A percentile compares a stretch with the other conserved stretches of the same genome.
Conservation (phyloP, 2,329 filamentous ascomycete species). For the Drechslerella coelobrocha region DNA sequence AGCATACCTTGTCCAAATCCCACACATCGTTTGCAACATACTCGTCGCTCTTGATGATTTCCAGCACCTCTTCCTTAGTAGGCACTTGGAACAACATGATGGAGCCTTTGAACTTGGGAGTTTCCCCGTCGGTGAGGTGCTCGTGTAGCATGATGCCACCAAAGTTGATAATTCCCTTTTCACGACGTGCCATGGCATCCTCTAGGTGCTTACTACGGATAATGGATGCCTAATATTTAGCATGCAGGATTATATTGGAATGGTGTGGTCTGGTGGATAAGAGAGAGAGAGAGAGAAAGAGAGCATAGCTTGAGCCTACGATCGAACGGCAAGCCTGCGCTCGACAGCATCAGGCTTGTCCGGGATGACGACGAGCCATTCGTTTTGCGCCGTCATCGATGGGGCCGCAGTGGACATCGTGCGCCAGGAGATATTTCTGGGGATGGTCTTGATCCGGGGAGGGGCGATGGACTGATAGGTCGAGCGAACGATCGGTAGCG, state of each 20-base stretch:
- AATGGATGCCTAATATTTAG: background rate
- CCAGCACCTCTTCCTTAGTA: constrained; percentile 31
- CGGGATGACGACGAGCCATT: constrained; percentile 49
- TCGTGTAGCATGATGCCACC: constrained; percentile 45
- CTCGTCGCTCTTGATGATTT: constrained; percentile 42
- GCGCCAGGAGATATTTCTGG: constrained; percentile 4
- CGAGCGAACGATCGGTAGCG: constrained; percentile 15
- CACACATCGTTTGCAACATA: constrained; percentile 47
- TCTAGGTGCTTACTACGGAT: constrained; percentile 34
- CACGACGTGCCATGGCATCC: constrained; percentile 19
- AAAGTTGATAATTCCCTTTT: constrained; percentile 34
- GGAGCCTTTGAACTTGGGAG: constrained; percentile 42
- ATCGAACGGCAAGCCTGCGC: constrained; percentile 36
- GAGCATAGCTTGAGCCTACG: constrained; percentile 33
- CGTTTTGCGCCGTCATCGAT: constrained; percentile 24
- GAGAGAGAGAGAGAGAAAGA: no score
- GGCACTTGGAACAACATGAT: constrained; percentile 35
- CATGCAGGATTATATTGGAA: background rate
- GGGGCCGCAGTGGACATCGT: constrained; percentile 26
- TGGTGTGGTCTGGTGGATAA: no score
- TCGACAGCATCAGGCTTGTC: constrained; percentile 42
- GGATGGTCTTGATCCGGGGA: constrained; percentile 5
- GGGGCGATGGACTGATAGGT: constrained; percentile 3
- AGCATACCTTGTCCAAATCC: constrained; percentile 41
- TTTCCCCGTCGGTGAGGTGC: constrained; percentile 39